Percentiles rank a stretch among this genome's conserved stretches.
phyloP scores from a whole-genome alignment of 2,329 filamentous ascomycete species.

The Venturia aucupariae region DNA sequence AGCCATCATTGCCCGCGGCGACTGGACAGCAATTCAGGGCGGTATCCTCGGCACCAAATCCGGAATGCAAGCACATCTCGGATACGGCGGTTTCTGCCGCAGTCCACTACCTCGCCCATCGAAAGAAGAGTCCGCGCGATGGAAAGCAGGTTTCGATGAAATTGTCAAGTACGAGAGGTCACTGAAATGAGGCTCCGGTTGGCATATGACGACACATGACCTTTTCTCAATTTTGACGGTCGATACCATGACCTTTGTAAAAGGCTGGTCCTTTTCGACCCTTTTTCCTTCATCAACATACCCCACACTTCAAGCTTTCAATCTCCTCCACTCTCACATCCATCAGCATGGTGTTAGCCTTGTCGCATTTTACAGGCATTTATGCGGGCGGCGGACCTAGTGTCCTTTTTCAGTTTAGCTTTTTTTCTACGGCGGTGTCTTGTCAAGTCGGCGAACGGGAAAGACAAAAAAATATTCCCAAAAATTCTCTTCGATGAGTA shows the following conservation, averaged over 20 bases:
- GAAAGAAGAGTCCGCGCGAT: constrained; percentile 31
- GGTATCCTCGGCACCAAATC: constrained; percentile 63
- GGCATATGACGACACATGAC: background rate
- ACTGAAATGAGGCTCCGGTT: constrained; percentile 11
- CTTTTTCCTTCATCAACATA: background rate
- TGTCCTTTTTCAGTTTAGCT: background rate
- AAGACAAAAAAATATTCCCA: background rate
- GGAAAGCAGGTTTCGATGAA: constrained; percentile 36
- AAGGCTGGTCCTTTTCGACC: background rate
- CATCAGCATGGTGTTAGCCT: background rate
- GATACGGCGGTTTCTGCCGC: constrained; percentile 55
- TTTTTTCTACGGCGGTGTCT: too few relatives aligned
- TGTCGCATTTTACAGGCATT: background rate
- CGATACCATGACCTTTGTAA: background rate
- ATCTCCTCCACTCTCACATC: background rate
- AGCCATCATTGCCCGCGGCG: constrained; percentile 55
- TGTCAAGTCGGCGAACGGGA: background rate
- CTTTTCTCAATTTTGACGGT: background rate
- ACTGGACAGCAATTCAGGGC: constrained; percentile 61
- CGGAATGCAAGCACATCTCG: constrained; percentile 51
- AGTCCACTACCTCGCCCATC: constrained; percentile 46
- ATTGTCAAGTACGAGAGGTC: constrained; percentile 34
- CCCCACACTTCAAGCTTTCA: background rate
- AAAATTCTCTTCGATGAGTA: background rate
- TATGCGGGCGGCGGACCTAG: background rate